Evolutionary conservation across 225 moss, liverwort and hornwort species (phyloP), one percentile per base, ranked within the genome.

Genomic region (Physcomitrium patens): DNA sequence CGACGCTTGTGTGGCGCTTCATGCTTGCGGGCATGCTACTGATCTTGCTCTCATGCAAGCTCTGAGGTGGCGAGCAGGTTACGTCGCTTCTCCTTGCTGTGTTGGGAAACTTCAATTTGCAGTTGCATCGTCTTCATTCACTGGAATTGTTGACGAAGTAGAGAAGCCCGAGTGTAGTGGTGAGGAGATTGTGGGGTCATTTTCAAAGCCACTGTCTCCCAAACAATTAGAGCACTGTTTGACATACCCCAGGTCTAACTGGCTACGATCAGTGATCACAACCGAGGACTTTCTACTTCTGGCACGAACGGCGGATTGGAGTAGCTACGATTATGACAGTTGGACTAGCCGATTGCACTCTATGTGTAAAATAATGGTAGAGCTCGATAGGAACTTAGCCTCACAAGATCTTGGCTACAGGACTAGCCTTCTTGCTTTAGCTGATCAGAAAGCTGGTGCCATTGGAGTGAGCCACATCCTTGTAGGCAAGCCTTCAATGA

Each of bases 21-120:
- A 97, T 64, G 96, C 94, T 53, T 97, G 94, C 80, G 96, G 96
- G 26, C 86, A 87, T 77, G 96, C 96, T 7, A 97, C 96, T 18
- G 92, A 97, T 60, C 83, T 94, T 53, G 94, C 94, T 8, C 85
- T 94, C 8, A 60, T 91, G 75, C 92, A 94, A 83, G 96, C 96
- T 48, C 72, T 97, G 64, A 80, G 79, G 66, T 80, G 86, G 81
- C 80, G 82, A 24, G 91, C 94, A 50, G 94, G 86, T 5, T 97
- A 97, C 74, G 86, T 94, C 41, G 86, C 92, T 71, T 97, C 96
- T 24, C 96, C 96, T 9, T 94, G 96, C 68, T 97, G 96, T 67
- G 81, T 97, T 58, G 96, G 96, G n/a, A 97, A 97, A 79, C 77
- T 94, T 26, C 89, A 89, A 58, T 83, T 96, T 54, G 88, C 91